Conservation (phyloP, 2,329 filamentous ascomycete genomes). For the Fusarium keratoplasticum region DNA sequence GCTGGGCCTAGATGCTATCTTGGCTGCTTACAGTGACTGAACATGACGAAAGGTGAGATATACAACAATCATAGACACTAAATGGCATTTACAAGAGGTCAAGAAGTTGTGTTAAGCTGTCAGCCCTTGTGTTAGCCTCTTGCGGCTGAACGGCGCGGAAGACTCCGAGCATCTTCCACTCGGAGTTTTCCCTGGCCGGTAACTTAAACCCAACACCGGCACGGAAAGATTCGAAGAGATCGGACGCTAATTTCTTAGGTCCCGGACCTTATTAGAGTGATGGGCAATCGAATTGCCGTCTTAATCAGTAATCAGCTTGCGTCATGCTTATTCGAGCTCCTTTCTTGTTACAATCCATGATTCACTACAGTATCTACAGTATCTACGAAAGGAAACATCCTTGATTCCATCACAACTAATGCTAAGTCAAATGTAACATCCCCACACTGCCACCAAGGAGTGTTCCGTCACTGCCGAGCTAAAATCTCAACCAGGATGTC, state of each 20-base stretch:
- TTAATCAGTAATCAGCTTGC: background rate
- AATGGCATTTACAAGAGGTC: background rate
- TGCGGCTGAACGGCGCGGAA: background rate
- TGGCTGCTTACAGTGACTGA: background rate
- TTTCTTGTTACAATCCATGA: background rate
- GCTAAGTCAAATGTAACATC: too few species aligned
- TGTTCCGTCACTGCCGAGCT: background rate
- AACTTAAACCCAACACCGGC: too few species aligned
- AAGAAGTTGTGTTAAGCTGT: background rate
- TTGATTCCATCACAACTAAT: too few species aligned
- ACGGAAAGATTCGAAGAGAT: background rate
- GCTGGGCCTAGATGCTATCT: background rate
- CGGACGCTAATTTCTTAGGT: background rate
- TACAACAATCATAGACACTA: background rate
- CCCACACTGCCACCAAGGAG: background rate
- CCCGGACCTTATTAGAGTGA: background rate
- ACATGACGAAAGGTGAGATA: background rate
- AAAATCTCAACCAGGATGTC: background rate
- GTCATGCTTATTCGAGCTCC: background rate
- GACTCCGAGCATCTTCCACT: background rate
- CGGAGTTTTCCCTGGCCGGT: background rate
- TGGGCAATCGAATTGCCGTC: background rate
- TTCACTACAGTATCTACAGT: background rate
- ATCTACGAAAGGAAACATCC: background rate
- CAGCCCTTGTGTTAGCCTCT: background rate